These are phyloP conservation scores for Paralagenidium karlingii DNA, from an alignment of 352 stramenopile species.

Conservation along the genomic window DNA sequence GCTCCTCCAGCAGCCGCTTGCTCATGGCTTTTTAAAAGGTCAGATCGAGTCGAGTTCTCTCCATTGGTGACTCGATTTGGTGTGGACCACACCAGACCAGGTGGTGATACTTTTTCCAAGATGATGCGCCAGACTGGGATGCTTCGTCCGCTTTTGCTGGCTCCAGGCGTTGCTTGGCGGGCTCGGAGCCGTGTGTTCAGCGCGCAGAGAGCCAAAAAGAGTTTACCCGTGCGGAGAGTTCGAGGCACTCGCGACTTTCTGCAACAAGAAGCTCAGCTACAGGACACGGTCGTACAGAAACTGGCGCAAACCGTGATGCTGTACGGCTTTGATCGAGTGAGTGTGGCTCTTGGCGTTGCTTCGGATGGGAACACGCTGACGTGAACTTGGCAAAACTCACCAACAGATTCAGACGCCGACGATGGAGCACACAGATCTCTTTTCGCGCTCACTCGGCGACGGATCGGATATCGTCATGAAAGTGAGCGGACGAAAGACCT, in stretches of 20 bases:
- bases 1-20: too few species aligned
- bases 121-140: too few species aligned
- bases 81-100: too few species aligned
- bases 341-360: neutral
- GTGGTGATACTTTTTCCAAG: too few species aligned
- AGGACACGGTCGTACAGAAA: slow-evolving; percentile 38
- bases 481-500: slow-evolving; percentile 10
- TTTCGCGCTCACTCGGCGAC: slow-evolving; percentile 62
- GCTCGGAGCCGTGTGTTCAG: too few species aligned
- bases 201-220: slow-evolving; percentile 1
- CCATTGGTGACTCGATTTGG: too few species aligned
- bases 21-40: too few species aligned
- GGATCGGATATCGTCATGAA: slow-evolving; percentile 85
- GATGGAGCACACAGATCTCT: slow-evolving; percentile 82
- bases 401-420: slow-evolving; percentile 70
- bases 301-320: slow-evolving; percentile 42
- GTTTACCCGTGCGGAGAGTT: slow-evolving; percentile 33
- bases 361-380: neutral
- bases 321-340: slow-evolving; percentile 69
- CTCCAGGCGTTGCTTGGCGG: too few species aligned
- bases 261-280: slow-evolving; percentile 39
- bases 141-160: too few species aligned
- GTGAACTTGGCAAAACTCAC: too few species aligned
- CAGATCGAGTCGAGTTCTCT: too few species aligned
- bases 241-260: slow-evolving; percentile 67